phyloP scores from a whole-genome alignment of 1,284 basidiomycete species.

The Phylloboletellus chloephorus region DNA sequence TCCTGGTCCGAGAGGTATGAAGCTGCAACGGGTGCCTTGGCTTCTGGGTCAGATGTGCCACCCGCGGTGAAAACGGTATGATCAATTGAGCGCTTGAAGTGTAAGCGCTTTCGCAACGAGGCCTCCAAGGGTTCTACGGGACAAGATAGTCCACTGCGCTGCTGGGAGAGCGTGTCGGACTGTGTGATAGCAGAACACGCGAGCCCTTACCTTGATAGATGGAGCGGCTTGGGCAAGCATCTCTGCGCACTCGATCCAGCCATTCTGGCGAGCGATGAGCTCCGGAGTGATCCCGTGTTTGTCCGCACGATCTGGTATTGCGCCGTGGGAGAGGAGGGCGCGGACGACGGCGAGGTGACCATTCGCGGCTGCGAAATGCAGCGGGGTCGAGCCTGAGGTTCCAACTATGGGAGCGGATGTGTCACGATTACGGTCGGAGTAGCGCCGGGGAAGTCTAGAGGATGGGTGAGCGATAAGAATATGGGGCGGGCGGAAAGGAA shows the following conservation, averaged over 20 bases:
- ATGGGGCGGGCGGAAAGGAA: neutral
- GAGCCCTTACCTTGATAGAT: slow-evolving; percentile 23
- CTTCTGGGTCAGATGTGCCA: slow-evolving; percentile 25
- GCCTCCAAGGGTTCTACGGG: slow-evolving; percentile 32
- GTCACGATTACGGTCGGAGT: slow-evolving; percentile 68
- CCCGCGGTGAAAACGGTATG: slow-evolving; percentile 32
- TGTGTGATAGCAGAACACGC: slow-evolving; percentile 3
- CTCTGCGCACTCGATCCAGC: slow-evolving; percentile 61
- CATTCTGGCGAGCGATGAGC: slow-evolving; percentile 61
- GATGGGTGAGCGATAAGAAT: slow-evolving; percentile 5
- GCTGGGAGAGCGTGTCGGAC: slow-evolving; percentile 5
- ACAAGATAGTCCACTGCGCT: slow-evolving; percentile 20
- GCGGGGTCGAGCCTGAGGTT: slow-evolving; percentile 78
- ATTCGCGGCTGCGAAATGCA: slow-evolving; percentile 94
- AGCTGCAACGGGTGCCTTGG: slow-evolving; percentile 7
- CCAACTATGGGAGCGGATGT: slow-evolving; percentile 67
- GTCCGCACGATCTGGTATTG: slow-evolving; percentile 71
- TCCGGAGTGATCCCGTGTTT: slow-evolving; percentile 85
- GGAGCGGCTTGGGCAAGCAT: slow-evolving; percentile 35
- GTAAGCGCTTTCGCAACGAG: slow-evolving; percentile 34
- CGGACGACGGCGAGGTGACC: slow-evolving; percentile 74
- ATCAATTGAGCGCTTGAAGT: slow-evolving; percentile 45
- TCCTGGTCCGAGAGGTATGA: slow-evolving; percentile 17
- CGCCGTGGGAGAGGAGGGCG: slow-evolving; percentile 76
- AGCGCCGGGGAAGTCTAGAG: slow-evolving; percentile 68